Percentiles rank a stretch among this genome's conserved stretches.
These are phyloP conservation scores for Neltuma alba DNA, from an alignment of 306 rosid species.

Conservation along the genomic window DNA sequence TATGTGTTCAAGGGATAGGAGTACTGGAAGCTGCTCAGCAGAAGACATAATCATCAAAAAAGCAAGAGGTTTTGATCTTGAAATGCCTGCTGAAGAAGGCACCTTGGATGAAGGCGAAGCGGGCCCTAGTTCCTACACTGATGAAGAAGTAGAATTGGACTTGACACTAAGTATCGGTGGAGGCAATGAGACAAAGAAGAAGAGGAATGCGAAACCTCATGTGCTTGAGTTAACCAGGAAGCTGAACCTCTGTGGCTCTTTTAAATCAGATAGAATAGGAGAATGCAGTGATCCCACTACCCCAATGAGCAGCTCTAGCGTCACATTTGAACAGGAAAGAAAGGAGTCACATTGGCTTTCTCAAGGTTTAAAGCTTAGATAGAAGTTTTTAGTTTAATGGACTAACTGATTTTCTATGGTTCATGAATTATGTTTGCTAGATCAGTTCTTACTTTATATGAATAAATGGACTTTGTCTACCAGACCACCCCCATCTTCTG, in stretches of 20 bases:
- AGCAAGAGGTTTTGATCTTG: slow-evolving; percentile 74
- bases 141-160: slow-evolving; percentile 77
- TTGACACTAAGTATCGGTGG: slow-evolving; percentile 88
- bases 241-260: slow-evolving; percentile 58
- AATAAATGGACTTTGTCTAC: slow-evolving; percentile 53
- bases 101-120: slow-evolving; percentile 48
- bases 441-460: slow-evolving; percentile 45
- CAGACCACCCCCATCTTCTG: slow-evolving; percentile 21
- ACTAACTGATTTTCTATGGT: slow-evolving; percentile 50
- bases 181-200: slow-evolving; percentile 50
- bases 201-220: slow-evolving; percentile 47
- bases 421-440: slow-evolving; percentile 49
- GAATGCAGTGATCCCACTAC: slow-evolving; percentile 83
- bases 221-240: slow-evolving; percentile 41
- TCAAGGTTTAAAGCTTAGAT: slow-evolving; percentile 81
- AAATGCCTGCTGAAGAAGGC: slow-evolving; percentile 70
- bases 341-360: slow-evolving; percentile 82
- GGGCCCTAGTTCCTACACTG: slow-evolving; percentile 40
- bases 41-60: slow-evolving; percentile 46
- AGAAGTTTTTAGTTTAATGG: slow-evolving; percentile 40
- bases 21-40: slow-evolving; percentile 84
- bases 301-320: slow-evolving; percentile 90
- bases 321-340: slow-evolving; percentile 80
- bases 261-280: slow-evolving; percentile 73
- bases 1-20: slow-evolving; percentile 60